Evolutionary conservation across 1,284 basidiomycete genomes (phyloP), one percentile per base, ranked within the genome.

Genomic region (Fomitopsis schrenkii): DNA sequence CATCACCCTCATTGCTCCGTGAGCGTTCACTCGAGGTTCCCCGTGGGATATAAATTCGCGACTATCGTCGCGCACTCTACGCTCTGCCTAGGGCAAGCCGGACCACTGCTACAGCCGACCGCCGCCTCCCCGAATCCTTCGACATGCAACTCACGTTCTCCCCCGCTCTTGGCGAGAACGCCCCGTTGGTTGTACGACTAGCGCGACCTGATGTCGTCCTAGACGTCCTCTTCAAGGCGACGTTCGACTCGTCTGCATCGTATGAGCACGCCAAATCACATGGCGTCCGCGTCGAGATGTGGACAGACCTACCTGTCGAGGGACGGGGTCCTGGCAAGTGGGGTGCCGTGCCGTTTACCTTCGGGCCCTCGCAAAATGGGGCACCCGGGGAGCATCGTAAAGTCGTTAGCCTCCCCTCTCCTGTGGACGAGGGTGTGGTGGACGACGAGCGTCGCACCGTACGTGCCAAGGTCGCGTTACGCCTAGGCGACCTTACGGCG

Each of bases 201-300:
- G 38, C 26, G 58, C 46, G 57, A 46, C 55, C 57, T 28, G 57
- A 61, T 33, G 28, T 14, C 17, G 35, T 58, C 12, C 66, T 67
- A 54, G 62, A 63, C 40, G 45, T 72, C 28, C 55, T 64, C 50
- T 74, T 74, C 69, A 65, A 62, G 28, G 71, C 71, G 17, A 62
- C 64, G 19, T 72, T 72, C 54, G 59, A 64, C 46, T 69, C 69
- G 36, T 67, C 58, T 55, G 68, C 63, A 9, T 62, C 65, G 26
- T 65, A 64, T 55, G 64, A 66, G 48, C 64, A 70, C 42, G 69
- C 70, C 26, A 59, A 59, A 19, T 36, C 60, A 44, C 66, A 71
- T 50, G 68, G 66, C 28, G 55, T 66, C 19, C 62, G 64, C 36
- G 64, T 74, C 60, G 72, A 74, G 60, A 66, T 74, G 56, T 74